Base-by-base conservation (phyloP, 2,329 filamentous ascomycete genomes). In the Catunica adiposa region DNA sequence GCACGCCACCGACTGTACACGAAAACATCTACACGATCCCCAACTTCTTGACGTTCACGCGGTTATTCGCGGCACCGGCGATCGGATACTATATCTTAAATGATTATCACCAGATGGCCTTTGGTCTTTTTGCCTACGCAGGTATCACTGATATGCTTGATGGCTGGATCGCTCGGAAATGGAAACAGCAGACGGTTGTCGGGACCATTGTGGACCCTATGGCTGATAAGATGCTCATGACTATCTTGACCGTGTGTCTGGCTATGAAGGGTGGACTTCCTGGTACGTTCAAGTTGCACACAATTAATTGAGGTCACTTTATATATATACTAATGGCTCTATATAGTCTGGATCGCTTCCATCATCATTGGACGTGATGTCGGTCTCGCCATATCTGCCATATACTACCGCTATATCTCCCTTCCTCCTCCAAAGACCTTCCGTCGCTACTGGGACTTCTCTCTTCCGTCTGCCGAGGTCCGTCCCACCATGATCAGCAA, bases 1-100 rank as follows among this genome's bases (percentile, higher is more conserved):
- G 17, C 7, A 40, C 22, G 4, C 20, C 20, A 17, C 22, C 46
- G 15, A 54, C 55, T 37, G 42, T 67, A 7, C 86, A 83, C 66
- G 92, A 98, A 70, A 89, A 98, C 65, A 95, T 98, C 65, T 96
- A 94, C 72, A 98, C 88, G 37, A 66, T 98, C n/a, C 92, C 92
- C 42, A 98, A 98, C 66, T 75, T 94, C 59, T 77, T 98, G 54
- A 98, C 92, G 1, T 82, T 90, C 61, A 86, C 88, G 1, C 85
- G 92, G 2, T 79, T 98, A 40, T 66, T 86, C 53, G 84, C 86
- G 1, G 86, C 92, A 0, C 92, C 92, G 0, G 74, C 85, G 29
- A 80, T 96, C 50, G 92, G 90, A 56, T 97, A 95, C 66, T 79
- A 92, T 22, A 83, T 98, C 57, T 75, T 97, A 2, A 79, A 94